Evolutionary conservation across 257 asterid genomes (phyloP).

Genomic region (Coffea eugenioides): DNA sequence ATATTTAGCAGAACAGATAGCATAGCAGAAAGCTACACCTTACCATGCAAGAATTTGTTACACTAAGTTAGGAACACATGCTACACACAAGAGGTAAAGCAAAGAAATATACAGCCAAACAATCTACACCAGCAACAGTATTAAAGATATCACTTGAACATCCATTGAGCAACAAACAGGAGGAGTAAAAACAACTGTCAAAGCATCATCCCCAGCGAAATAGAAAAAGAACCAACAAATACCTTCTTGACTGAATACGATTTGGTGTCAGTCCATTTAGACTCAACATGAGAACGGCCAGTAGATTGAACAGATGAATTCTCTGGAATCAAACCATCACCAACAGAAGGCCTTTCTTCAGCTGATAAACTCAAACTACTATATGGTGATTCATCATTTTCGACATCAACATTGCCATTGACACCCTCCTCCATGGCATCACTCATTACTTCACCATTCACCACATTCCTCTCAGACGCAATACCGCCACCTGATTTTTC

Average conservation of each 20-base stretch:
- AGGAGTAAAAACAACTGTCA: not conserved
- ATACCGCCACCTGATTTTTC: conserved; percentile 23
- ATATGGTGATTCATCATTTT: conserved; percentile 78
- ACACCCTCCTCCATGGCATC: conserved; percentile 24
- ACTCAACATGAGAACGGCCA: conserved; percentile 43
- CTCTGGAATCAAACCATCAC: conserved; percentile 42
- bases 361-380: conserved; percentile 43
- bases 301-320: conserved; percentile 34
- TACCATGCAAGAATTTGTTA: not conserved
- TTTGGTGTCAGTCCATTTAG: conserved; percentile 81
- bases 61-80: not conserved
- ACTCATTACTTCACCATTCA: conserved; percentile 35
- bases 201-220: not conserved
- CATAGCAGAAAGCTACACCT: not conserved
- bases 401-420: conserved; percentile 39
- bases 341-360: conserved; percentile 48
- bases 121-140: not conserved
- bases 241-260: conserved; percentile 77
- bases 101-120: not conserved
- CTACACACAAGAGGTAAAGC: not conserved
- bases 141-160: not conserved
- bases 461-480: conserved; percentile 39
- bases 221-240: conserved; percentile 9
- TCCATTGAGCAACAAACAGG: not conserved
- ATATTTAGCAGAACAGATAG: not conserved